phyloP scores from a whole-genome alignment of 148 eudicot genomes.

The Talinum fruticosum region DNA sequence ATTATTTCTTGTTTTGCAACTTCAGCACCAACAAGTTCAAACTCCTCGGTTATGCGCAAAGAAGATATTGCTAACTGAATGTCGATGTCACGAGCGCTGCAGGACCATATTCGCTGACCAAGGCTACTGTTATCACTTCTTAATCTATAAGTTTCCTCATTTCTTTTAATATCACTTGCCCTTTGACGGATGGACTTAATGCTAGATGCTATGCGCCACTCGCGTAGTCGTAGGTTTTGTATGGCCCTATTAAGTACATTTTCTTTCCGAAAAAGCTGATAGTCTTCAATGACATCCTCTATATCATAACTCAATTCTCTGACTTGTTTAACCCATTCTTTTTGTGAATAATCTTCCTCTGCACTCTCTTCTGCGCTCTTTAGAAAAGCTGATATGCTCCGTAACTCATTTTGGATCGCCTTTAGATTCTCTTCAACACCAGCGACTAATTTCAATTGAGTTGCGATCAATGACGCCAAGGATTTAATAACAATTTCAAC shows the following conservation, averaged over 20 bases:
- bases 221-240: no score
- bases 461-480: not conserved
- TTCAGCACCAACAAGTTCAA: conserved; percentile 10
- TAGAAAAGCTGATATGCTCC: conserved; percentile 8
- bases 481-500: not conserved
- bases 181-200: conserved; percentile 11
- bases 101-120: not conserved
- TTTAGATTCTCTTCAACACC: conserved; percentile 1
- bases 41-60: not conserved
- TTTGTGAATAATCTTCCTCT: conserved; percentile 5
- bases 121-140: not conserved
- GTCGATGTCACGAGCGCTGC: no score
- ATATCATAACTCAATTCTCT: no score
- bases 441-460: not conserved
- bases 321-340: no score
- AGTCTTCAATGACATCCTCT: no score
- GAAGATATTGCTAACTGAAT: not conserved
- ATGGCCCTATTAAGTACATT: no score
- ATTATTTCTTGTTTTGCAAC: no score
- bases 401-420: conserved; percentile 14
- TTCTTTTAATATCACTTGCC: not conserved
- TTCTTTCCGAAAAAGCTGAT: no score
- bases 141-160: not conserved
- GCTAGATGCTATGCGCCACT: no score
- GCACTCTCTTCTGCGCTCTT: conserved; percentile 15